Evolutionary conservation across 2,329 filamentous ascomycete genomes (phyloP), one percentile per base, ranked within the genome.

Genomic region (Cyclaneusma minus): DNA sequence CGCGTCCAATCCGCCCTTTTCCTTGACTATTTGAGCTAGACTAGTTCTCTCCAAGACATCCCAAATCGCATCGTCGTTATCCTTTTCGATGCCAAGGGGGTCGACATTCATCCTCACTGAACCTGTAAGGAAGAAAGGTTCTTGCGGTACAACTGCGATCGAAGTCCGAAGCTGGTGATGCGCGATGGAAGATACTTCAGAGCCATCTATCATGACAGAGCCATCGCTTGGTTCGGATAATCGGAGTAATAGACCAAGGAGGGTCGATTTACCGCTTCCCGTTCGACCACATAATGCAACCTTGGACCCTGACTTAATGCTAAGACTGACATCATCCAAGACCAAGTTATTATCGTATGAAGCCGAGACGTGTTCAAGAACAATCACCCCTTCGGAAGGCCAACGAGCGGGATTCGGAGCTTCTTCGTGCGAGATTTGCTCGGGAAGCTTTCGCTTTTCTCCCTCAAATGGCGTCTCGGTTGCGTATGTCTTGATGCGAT

Each of bases 401-500:
- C 54, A 58, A 3, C 39, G 32, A 3, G 35, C 24, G 1, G 25
- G 15, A 7, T 17, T 10, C 10, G 17, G 16, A 6, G 17, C 16
- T 7, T 11, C 17, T 25, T 25, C 24, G 9, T 13, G 2, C 5
- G 24, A 3, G 8, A 25, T 16, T 2, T 35, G 34, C 11, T 33
- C 25, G 4, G 35, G 15, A 12, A 19, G 33, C n/a, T 12, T 24
- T 24, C 22, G 8, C 43, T 37, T 17, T 49, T 43, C 33, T 63
- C 57, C 45, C 35, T 67, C 60, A 3, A 36, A 42, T 5, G 41
- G 41, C 22, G 44, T 43, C 24, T 64, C 50, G 35, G 51, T 48
- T 1, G 51, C 54, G 33, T 69, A 69, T n/a, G 54, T 52, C 39
- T 62, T 64, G 33, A 70, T 54, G 13, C 68, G 54, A 4, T 58